phyloP scores from a whole-genome alignment of 2,329 filamentous ascomycete species.

The Phaeosphaeriaceae sp. region DNA sequence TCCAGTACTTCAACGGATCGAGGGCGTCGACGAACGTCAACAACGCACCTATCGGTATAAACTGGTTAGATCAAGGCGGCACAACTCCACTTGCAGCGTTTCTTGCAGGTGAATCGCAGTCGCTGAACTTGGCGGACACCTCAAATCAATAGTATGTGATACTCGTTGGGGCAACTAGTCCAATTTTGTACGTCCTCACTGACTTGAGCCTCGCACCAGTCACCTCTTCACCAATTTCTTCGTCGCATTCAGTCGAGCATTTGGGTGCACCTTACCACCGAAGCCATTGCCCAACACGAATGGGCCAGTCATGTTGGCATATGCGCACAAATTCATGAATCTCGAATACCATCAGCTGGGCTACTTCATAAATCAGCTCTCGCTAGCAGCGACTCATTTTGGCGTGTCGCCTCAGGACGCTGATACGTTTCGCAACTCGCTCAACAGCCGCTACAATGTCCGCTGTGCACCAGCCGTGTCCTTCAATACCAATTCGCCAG shows the following conservation, averaged over 20 bases:
- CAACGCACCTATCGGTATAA: slow-evolving; percentile 8
- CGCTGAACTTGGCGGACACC: neutral
- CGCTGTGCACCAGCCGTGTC: slow-evolving; percentile 6
- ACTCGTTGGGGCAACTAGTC: too few species aligned
- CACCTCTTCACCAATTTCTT: slow-evolving; percentile 8
- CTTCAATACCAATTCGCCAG: neutral
- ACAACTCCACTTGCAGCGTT: slow-evolving; percentile 5
- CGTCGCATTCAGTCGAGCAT: slow-evolving; percentile 6
- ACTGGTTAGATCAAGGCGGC: slow-evolving; percentile 7
- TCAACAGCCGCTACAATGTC: slow-evolving; percentile 4
- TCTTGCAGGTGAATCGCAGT: slow-evolving; percentile 5
- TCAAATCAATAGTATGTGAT: slow-evolving; percentile 8
- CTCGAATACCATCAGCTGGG: slow-evolving; percentile 8
- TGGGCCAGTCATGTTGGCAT: slow-evolving; percentile 3
- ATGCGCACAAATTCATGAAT: slow-evolving; percentile 8
- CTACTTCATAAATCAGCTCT: slow-evolving; percentile 8
- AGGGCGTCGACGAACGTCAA: slow-evolving; percentile 7
- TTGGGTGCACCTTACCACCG: slow-evolving; percentile 5
- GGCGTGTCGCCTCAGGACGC: slow-evolving; percentile 5
- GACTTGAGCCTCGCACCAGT: neutral
- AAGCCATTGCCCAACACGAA: slow-evolving; percentile 4
- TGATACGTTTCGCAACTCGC: slow-evolving; percentile 2
- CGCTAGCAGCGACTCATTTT: slow-evolving; percentile 3
- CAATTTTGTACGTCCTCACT: neutral
- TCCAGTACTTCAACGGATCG: slow-evolving; percentile 7